These are phyloP conservation scores for Paecilomyces niveus DNA, from an alignment of 2,329 filamentous ascomycete genomes.

Conservation along the genomic window DNA sequence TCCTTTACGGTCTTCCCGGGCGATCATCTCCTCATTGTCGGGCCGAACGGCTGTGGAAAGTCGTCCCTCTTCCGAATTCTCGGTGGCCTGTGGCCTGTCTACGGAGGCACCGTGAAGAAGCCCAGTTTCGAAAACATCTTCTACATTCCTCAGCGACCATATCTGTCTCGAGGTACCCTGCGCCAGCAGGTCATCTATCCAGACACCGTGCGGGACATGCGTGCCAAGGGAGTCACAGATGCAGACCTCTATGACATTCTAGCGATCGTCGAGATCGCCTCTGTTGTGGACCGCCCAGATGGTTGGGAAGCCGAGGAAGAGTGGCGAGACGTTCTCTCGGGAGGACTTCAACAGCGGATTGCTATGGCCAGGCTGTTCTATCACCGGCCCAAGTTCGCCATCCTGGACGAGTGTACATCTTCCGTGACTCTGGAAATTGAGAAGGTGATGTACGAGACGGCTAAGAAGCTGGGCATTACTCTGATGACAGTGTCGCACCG, in stretches of 20 bases:
- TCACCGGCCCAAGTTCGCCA: constrained; percentile 85
- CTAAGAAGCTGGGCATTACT: constrained; percentile 84
- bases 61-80: constrained; percentile 94
- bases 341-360: constrained; percentile 88
- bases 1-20: constrained; percentile 81
- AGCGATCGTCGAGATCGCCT: constrained; percentile 71
- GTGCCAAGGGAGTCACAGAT: constrained; percentile 74
- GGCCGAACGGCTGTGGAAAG: constrained; percentile 95
- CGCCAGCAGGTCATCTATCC: constrained; percentile 97
- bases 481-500: constrained; percentile 95
- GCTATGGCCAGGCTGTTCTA: constrained; percentile 96
- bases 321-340: constrained; percentile 90
- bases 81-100: constrained; percentile 94
- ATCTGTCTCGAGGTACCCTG: constrained; percentile 84
- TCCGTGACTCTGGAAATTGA: constrained; percentile 94
- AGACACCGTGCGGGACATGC: constrained; percentile 80
- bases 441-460: constrained; percentile 93
- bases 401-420: constrained; percentile 93
- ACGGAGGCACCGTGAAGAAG: constrained; percentile 87
- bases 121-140: constrained; percentile 91
- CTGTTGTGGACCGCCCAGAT: constrained; percentile 68
- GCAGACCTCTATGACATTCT: constrained; percentile 71
- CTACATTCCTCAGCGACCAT: constrained; percentile 94
- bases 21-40: constrained; percentile 88
- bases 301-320: constrained; percentile 94